phyloP scores from a whole-genome alignment of 2,329 filamentous ascomycete species.

The Teratosphaeria destructans region DNA sequence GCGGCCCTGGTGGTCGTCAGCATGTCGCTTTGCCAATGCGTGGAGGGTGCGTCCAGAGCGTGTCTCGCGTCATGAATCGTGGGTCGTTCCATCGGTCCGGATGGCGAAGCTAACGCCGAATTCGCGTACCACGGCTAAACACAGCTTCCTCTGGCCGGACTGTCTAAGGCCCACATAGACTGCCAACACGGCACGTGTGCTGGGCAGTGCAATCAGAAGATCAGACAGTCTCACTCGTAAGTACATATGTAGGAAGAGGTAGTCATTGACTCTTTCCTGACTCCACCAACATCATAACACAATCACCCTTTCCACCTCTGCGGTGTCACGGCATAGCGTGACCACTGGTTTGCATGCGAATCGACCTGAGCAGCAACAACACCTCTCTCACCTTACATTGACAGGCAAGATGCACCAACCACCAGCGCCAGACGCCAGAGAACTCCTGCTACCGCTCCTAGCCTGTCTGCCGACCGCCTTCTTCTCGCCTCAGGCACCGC shows the following conservation, averaged over 20 bases:
- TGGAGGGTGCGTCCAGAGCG: neutral
- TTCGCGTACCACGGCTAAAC: neutral
- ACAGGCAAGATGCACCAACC: conserved; percentile 7
- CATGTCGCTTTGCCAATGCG: neutral
- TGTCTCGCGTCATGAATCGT: too few species aligned
- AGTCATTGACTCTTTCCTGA: neutral
- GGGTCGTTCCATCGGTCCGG: neutral
- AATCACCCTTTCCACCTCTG: neutral
- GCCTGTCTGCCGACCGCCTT: conserved; percentile 54
- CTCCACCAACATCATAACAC: neutral
- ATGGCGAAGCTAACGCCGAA: neutral
- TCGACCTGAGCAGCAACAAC: neutral
- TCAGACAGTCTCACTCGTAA: neutral
- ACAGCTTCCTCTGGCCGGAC: neutral
- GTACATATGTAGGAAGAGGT: neutral
- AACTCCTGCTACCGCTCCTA: conserved; percentile 51
- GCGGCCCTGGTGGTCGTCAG: neutral
- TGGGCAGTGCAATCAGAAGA: neutral
- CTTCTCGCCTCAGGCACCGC: conserved; percentile 48
- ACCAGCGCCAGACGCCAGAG: conserved; percentile 44
- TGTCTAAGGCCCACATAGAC: neutral
- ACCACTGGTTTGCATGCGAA: neutral
- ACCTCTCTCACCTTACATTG: neutral
- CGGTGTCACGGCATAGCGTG: neutral
- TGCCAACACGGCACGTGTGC: neutral